Percentiles rank a stretch among this genome's conserved stretches.
Conservation (phyloP, 208 protist genomes). For the Trypanosoma caninum region DNA sequence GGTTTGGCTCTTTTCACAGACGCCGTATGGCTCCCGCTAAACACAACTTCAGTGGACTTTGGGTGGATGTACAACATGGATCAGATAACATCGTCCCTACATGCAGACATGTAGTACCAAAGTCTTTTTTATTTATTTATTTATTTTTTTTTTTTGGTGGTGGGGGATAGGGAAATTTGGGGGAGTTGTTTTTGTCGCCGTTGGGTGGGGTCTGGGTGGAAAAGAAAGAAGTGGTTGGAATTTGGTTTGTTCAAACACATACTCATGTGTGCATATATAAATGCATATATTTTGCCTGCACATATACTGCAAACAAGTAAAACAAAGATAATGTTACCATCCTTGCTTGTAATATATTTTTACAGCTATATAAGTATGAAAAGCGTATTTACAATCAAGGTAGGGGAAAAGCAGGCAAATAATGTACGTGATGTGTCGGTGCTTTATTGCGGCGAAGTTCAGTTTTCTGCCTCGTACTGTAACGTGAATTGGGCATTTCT, state of each 20-base stretch:
- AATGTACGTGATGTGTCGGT: slow-evolving; percentile 62
- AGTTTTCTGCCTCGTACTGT: slow-evolving; percentile 53
- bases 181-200: not conserved
- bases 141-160: slow-evolving; percentile 1
- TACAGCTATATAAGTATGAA: no score
- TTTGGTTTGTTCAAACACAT: no score
- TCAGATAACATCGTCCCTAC: not conserved
- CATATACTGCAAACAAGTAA: no score
- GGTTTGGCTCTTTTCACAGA: slow-evolving; percentile 33
- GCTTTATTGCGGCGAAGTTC: slow-evolving; percentile 38
- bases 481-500: slow-evolving; percentile 65
- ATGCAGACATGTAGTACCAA: not conserved
- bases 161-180: not conserved
- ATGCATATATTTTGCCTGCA: no score
- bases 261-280: no score
- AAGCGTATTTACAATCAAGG: slow-evolving; percentile 63
- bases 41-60: not conserved
- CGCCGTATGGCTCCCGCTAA: slow-evolving; percentile 35
- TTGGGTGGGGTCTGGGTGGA: not conserved
- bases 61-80: slow-evolving; percentile 19
- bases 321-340: no score
- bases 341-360: no score
- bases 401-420: slow-evolving; percentile 37
- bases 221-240: no score
- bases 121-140: not conserved